These are phyloP conservation scores for Hypomontagnella submonticulosa DNA, from an alignment of 495 filamentous ascomycete species.

Conservation along the genomic window DNA sequence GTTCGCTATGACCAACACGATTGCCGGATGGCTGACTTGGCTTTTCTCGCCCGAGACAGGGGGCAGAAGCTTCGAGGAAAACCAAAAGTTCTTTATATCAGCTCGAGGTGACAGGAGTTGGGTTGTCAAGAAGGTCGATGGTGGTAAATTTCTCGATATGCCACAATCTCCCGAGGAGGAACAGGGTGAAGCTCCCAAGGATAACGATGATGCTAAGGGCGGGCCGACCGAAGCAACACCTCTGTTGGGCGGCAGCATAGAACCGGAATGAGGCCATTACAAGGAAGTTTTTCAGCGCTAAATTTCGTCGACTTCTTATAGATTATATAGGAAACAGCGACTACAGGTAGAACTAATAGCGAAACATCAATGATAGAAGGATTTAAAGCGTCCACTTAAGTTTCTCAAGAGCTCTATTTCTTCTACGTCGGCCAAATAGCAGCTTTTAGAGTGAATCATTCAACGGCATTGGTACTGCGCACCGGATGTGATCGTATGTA, in stretches of 20 bases:
- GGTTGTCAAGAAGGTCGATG: slow-evolving; percentile 59
- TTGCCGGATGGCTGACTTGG: slow-evolving; percentile 65
- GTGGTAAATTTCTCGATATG: slow-evolving; percentile 59
- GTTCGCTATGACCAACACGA: slow-evolving; percentile 62
- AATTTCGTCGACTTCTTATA: background rate
- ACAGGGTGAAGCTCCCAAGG: slow-evolving; percentile 36
- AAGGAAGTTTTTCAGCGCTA: background rate
- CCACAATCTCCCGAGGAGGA: slow-evolving; percentile 46
- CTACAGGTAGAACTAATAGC: background rate
- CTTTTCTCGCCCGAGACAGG: slow-evolving; percentile 64
- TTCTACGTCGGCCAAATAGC: too few relatives aligned
- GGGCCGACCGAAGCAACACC: slow-evolving; percentile 3
- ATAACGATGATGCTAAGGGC: background rate
- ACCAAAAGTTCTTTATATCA: slow-evolving; percentile 64
- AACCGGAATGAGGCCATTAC: background rate
- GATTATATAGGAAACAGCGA: background rate
- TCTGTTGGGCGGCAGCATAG: background rate
- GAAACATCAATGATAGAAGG: background rate
- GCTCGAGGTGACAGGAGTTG: slow-evolving; percentile 59
- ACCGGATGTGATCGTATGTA: too few relatives aligned
- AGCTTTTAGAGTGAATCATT: too few relatives aligned
- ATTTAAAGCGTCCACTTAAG: too few relatives aligned
- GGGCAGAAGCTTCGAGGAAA: slow-evolving; percentile 65
- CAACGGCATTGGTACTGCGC: too few relatives aligned
- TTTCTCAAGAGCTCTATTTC: too few relatives aligned